These are phyloP conservation scores for Mrakia blollopis DNA, from an alignment of 768 basidiomycete species.

Conservation along the genomic window DNA sequence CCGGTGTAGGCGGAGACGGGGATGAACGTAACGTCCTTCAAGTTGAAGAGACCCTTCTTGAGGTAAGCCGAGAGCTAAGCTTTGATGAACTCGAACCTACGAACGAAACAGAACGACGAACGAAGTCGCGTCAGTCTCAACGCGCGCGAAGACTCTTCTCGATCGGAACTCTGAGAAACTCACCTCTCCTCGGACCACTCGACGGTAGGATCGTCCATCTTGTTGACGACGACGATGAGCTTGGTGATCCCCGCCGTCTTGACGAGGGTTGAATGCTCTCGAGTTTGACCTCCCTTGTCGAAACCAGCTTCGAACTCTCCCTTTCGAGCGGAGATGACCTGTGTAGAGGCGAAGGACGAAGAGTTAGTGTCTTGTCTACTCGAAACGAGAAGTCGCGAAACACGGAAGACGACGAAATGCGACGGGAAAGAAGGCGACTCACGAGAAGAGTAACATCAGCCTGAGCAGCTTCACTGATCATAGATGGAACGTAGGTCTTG, in stretches of 20 bases:
- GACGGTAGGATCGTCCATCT: slow-evolving; percentile 97
- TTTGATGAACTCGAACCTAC: slow-evolving; percentile 71
- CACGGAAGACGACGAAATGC: no score
- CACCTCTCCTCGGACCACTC: slow-evolving; percentile 78
- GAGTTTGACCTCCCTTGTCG: slow-evolving; percentile 94
- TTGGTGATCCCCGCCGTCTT: slow-evolving; percentile 96
- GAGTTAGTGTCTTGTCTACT: no score
- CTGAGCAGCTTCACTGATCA: slow-evolving; percentile 97
- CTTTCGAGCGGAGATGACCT: no score
- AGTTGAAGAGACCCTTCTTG: slow-evolving; percentile 83
- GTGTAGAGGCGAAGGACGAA: not conserved
- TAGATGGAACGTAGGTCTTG: slow-evolving; percentile 95
- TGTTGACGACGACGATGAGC: slow-evolving; percentile 83
- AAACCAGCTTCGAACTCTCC: slow-evolving; percentile 99
- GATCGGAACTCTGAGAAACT: no score
- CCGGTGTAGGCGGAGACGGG: slow-evolving; percentile 93
- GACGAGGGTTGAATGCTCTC: slow-evolving; percentile 86
- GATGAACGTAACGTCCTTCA: slow-evolving; percentile 86
- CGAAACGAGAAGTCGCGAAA: no score
- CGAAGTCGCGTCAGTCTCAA: not conserved
- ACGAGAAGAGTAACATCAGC: slow-evolving; percentile 90
- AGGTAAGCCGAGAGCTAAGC: slow-evolving; percentile 86
- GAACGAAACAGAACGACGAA: not conserved
- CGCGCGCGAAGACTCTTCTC: no score
- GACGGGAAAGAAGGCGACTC: slow-evolving; percentile 15